Evolutionary conservation across 805 yeast species (phyloP), one percentile per base, ranked within the genome.

Genomic region (Wickerhamiella alocasiicola): DNA sequence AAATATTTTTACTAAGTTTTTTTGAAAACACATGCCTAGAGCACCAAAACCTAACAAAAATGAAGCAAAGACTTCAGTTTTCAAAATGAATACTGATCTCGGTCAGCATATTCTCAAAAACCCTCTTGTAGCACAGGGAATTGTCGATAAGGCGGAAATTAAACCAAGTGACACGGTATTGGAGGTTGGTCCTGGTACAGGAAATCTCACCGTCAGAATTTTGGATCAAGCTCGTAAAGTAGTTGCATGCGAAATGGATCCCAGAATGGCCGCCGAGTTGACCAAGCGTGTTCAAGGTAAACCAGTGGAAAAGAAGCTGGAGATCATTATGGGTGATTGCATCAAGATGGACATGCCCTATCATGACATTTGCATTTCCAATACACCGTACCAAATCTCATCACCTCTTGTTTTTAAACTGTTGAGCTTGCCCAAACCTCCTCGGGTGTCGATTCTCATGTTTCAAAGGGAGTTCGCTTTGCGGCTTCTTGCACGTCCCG

Each of bases 181-280:
- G 31, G 98, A 91, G 65, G 95, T 91, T 39, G 98, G 98, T 54
- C 98, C 98, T 2, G 98, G 98, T 74, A 91, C 98, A 0, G 98
- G 98, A 66, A 91, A 91, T 55, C 69, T 91, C 63, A 91, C 98
- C 0, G 94, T 88, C 27, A 70, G 93, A 46, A 91, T 91, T 27
- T 62, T 91, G 42, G 96, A 88, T 52, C 80, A 85, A 59, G 97
- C 96, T 0, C 70, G 82, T 43, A 85, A 83, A 52, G 96, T 88
- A n/a, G 72, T 83, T 36, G 98, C 97, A 0, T 91, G 82, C 41
- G 98, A 91, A 65, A 87, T 87, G 84, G 98, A 91, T 64, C 98
- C 98, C n/a, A 70, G 96, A 64, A 91, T 91, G 98, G 98, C 97
- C 2, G 97, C 97, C 0, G 98, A 91, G 62, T 68, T 91, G 53